These are phyloP conservation scores for Solanum rostratum DNA, from an alignment of 257 asterid species.

Conservation along the genomic window DNA sequence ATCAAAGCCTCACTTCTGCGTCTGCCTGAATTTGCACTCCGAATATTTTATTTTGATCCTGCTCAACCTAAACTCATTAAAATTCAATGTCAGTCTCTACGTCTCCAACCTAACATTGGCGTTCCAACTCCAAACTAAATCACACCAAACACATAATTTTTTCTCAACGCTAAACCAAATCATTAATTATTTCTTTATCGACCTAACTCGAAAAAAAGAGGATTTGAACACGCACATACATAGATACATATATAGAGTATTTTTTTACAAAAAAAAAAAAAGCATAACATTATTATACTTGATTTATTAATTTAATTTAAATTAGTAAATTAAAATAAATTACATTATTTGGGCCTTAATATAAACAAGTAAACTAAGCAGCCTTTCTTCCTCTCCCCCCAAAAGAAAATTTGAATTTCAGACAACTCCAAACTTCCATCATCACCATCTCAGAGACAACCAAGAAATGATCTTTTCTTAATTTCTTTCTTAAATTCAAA, in stretches of 20 bases:
- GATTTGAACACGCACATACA: not conserved
- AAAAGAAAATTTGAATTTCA: conserved; percentile 14
- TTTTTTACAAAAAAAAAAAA: too few species aligned
- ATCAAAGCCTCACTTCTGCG: not conserved
- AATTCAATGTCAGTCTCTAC: not conserved
- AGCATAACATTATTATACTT: not conserved
- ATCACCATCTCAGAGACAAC: not conserved
- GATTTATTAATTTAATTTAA: not conserved
- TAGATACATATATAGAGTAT: too few species aligned
- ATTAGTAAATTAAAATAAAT: not conserved
- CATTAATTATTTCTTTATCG: too few species aligned
- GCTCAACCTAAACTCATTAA: not conserved
- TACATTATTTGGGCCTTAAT: not conserved
- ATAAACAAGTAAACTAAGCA: not conserved
- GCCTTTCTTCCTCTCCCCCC: not conserved
- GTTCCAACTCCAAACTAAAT: not conserved
- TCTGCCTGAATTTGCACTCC: too few species aligned
- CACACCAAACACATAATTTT: too few species aligned
- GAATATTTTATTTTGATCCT: too few species aligned
- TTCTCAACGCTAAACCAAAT: too few species aligned
- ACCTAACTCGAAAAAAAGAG: not conserved
- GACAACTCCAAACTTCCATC: conserved; percentile 14
- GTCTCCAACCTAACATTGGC: not conserved
- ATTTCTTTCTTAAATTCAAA: conserved; percentile 2
- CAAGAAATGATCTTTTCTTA: not conserved